Conservation (phyloP, 148 eudicot species). For the Arctostaphylos glauca region DNA sequence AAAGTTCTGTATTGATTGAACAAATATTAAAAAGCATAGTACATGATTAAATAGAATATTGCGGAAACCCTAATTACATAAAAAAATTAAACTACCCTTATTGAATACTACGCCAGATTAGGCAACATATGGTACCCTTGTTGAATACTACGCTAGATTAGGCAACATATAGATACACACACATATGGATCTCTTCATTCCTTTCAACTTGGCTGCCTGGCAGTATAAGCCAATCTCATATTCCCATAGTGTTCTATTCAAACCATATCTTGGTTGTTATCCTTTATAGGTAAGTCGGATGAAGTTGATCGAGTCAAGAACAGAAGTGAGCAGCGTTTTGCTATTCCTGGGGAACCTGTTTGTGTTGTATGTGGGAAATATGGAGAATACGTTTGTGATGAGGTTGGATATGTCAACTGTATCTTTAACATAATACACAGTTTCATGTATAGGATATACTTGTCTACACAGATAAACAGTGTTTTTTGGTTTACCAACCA, state of each 20-base stretch:
- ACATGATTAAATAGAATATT: too few species aligned
- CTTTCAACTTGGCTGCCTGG: constrained; percentile 1
- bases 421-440: neutral
- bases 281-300: constrained; percentile 27
- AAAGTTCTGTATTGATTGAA: too few species aligned
- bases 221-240: neutral
- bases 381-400: constrained; percentile 82
- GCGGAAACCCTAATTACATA: too few species aligned
- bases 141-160: too few species aligned
- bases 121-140: too few species aligned
- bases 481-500: too few species aligned
- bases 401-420: constrained; percentile 37
- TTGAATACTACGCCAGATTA: too few species aligned
- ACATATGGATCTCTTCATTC: neutral
- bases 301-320: constrained; percentile 46
- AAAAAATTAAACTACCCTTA: too few species aligned
- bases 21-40: too few species aligned
- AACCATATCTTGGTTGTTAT: neutral
- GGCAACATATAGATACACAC: too few species aligned
- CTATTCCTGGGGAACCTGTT: constrained; percentile 76
- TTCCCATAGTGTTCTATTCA: neutral
- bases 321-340: constrained; percentile 68
- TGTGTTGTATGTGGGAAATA: constrained; percentile 83
- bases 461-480: neutral
- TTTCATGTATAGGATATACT: neutral